Evolutionary conservation across 176 grass and related monocot genomes (phyloP), one percentile per base, ranked within the genome.

Genomic region (Aechmea fasciata): DNA sequence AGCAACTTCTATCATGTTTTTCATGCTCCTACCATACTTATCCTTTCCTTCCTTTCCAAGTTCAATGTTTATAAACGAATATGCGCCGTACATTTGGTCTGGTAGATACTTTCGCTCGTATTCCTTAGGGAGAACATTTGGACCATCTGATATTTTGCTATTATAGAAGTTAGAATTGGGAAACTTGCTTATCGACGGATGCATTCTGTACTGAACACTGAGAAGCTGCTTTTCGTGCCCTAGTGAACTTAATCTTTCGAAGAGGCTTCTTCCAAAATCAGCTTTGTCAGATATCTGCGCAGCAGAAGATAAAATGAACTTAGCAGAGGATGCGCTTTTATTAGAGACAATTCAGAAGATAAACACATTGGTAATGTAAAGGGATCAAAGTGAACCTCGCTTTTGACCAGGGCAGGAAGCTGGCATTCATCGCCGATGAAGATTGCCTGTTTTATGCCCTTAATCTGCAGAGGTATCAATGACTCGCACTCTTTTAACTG

Each of bases 401-500:
- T 96, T 79, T 87, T 84, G 49, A 96, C 84, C 11, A 78, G 71
- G 75, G 91, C 78, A 79, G 91, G 84, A 49, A 96, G 54, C 69
- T 96, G 91, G 24, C 73, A 87, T 66, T 90, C 91, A 64, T 96
- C 87, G 52, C 91, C 91, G 73, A 96, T 90, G 67, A 96, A 87
- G 61, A 96, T 72, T 64, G 70, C 82, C 47, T 90, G 84, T 9
- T 84, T 82, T 67, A 90, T 71, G 22, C 69, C 48, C 33, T 9
- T 13, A 17, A 96, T 66, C 67, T 76, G 70, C 69, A 96, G 66
- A 53, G 91, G 91, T 23, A 96, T 80, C 25, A 90, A 70, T 63
- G 83, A 79, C 80, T 95, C 91, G 33, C 91, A 95, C 52, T 95
- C 91, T 81, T 87, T 95, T 52, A 90, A 69, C 63, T 95, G 91